These are phyloP conservation scores for Arctium lappa DNA, from an alignment of 129 eudicot genomes.

Conservation along the genomic window DNA sequence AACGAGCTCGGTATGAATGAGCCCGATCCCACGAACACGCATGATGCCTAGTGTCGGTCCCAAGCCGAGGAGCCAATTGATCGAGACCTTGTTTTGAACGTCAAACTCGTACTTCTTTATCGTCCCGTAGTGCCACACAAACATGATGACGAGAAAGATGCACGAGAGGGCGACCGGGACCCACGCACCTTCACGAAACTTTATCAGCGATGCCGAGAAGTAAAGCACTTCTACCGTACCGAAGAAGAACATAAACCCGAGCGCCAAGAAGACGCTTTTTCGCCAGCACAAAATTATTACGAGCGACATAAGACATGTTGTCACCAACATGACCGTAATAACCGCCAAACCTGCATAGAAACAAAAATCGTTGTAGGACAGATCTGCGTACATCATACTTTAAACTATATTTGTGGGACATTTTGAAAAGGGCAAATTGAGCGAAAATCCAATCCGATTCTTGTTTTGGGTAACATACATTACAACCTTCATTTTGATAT, in stretches of 20 bases:
- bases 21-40: slow-evolving; percentile 83
- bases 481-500: not conserved
- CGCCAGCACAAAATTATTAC: slow-evolving; percentile 82
- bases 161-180: slow-evolving; percentile 73
- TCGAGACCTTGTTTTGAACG: slow-evolving; percentile 76
- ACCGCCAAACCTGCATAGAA: slow-evolving; percentile 73
- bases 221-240: slow-evolving; percentile 76
- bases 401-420: no score
- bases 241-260: slow-evolving; percentile 64
- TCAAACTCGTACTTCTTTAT: slow-evolving; percentile 70
- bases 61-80: slow-evolving; percentile 67
- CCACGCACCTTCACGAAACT: slow-evolving; percentile 93
- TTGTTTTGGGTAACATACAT: not conserved
- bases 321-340: slow-evolving; percentile 84
- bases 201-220: slow-evolving; percentile 83
- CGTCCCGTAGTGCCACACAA: slow-evolving; percentile 79
- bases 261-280: slow-evolving; percentile 47
- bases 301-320: slow-evolving; percentile 87
- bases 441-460: not conserved
- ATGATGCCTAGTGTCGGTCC: slow-evolving; percentile 72
- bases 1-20: slow-evolving; percentile 76
- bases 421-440: not conserved
- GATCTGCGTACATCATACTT: no score
- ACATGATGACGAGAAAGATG: slow-evolving; percentile 59
- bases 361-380: not conserved